Percentiles rank a stretch among this genome's conserved stretches.
Evolutionary conservation across 2,329 filamentous ascomycete genomes (phyloP).

Genomic region (Gyromitra esculenta): DNA sequence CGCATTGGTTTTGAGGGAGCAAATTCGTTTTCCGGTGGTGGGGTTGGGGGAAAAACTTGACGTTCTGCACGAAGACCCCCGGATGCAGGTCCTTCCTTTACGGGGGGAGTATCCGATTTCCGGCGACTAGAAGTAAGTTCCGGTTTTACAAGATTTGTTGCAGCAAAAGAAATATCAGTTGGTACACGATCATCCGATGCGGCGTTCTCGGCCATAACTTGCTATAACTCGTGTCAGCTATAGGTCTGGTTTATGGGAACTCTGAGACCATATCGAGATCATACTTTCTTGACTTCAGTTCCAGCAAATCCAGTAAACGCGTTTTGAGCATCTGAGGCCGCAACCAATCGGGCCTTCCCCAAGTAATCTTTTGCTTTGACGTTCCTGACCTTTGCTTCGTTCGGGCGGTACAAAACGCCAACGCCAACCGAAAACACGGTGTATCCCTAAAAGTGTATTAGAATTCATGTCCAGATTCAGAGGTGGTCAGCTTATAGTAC

Average conservation of each 20-base stretch:
- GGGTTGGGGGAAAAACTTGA: constrained; percentile 93
- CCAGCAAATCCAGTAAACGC: constrained; percentile 84
- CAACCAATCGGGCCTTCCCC: constrained; percentile 92
- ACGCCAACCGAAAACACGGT: constrained; percentile 99
- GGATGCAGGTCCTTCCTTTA: constrained; percentile 73
- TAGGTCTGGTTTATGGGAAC: constrained; percentile 31
- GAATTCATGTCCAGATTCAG: not conserved
- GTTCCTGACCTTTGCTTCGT: constrained; percentile 98
- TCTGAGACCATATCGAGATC: constrained; percentile 62
- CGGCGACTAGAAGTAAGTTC: constrained; percentile 65
- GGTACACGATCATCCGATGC: constrained; percentile 77
- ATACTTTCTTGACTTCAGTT: constrained; percentile 78
- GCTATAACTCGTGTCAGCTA: constrained; percentile 39
- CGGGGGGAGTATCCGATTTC: constrained; percentile 42
- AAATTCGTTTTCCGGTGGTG: constrained; percentile 84
- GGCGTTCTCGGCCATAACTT: constrained; percentile 50
- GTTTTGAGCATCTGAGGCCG: constrained; percentile 81
- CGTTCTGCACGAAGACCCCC: constrained; percentile 48
- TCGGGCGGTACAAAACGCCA: constrained; percentile 92
- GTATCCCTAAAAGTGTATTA: constrained; percentile 73
- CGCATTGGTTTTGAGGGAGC: constrained; percentile 50
- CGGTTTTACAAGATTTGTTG: constrained; percentile 90
- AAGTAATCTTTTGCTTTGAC: constrained; percentile 97
- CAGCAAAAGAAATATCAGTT: constrained; percentile 89
- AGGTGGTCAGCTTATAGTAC: constrained; percentile 62